Conservation (phyloP, 352 stramenopile species). For the Thraustochytrium sp. region DNA sequence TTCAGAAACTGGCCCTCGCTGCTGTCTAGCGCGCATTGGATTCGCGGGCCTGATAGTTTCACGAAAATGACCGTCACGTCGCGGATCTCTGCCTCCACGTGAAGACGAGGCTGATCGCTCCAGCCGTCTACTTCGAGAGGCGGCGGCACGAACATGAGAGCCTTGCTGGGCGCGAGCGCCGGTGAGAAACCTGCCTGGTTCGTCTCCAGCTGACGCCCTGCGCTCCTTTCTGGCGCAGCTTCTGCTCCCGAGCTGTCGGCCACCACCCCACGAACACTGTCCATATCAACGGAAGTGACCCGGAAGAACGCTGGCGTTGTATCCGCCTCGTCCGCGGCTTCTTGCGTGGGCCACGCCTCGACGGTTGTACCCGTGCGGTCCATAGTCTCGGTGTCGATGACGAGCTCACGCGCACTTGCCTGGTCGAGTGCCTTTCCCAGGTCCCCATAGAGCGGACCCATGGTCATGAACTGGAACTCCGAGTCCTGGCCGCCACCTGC, state of each 20-base stretch:
- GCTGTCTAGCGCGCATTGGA: not conserved
- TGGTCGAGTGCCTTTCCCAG: not conserved
- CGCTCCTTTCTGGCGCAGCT: no score
- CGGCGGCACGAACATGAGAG: conserved; percentile 14
- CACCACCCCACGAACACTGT: not conserved
- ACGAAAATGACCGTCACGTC: conserved; percentile 37
- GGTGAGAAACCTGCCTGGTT: no score
- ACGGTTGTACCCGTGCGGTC: not conserved
- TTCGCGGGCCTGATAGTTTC: conserved; percentile 16
- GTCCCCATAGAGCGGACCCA: conserved; percentile 4
- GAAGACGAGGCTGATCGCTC: not conserved
- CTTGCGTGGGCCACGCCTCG: not conserved
- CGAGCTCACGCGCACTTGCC: not conserved
- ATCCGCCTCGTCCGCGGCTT: not conserved
- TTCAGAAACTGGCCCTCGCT: not conserved
- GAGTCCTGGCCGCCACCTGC: not conserved
- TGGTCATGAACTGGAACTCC: conserved; percentile 20
- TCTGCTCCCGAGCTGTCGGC: not conserved
- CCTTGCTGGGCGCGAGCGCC: no score
- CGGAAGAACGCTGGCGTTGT: no score
- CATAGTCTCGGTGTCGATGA: not conserved
- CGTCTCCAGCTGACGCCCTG: no score
- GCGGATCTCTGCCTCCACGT: conserved; percentile 40
- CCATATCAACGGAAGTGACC: not conserved
- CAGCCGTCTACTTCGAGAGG: not conserved